Percentiles rank a stretch among this genome's conserved stretches.
Evolutionary conservation across 2,329 filamentous ascomycete genomes (phyloP).

Genomic region (Pseudogymnoascus sp.): DNA sequence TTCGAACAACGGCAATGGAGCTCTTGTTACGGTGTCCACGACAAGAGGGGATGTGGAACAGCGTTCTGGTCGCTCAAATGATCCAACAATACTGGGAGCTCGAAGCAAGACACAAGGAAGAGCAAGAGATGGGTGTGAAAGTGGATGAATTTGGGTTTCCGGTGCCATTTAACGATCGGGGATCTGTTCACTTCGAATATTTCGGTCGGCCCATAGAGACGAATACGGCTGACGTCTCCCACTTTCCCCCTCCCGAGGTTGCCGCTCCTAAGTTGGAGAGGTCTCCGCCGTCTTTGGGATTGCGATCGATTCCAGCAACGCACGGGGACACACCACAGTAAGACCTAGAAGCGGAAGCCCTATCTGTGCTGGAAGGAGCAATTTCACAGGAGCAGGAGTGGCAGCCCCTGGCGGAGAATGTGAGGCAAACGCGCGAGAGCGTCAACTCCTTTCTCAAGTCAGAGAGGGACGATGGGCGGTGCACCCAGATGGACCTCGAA

Average conservation of each 20-base stretch:
- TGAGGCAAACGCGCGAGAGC: no score
- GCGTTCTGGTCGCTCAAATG: conserved; percentile 12
- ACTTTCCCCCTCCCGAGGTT: conserved; percentile 3
- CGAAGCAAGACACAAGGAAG: conserved; percentile 12
- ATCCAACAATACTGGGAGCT: conserved; percentile 16
- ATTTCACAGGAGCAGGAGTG: no score
- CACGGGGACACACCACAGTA: no score
- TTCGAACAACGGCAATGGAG: conserved; percentile 13
- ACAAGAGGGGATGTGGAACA: conserved; percentile 17
- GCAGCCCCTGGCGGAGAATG: no score
- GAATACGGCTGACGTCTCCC: conserved; percentile 13
- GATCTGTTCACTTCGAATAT: conserved; percentile 15
- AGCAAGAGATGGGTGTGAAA: conserved; percentile 10
- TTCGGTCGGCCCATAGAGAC: conserved; percentile 14
- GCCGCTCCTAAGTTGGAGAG: no score
- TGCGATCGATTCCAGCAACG: no score
- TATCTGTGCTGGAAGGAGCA: no score
- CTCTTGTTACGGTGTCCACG: conserved; percentile 15
- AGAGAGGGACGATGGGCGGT: no score
- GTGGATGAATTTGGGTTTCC: conserved; percentile 16
- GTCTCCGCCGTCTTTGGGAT: no score
- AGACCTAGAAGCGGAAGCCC: no score
- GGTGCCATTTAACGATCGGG: conserved; percentile 12
- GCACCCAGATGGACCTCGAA: no score
- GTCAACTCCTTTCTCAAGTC: no score